Evolutionary conservation across 495 filamentous ascomycete species (phyloP), one percentile per base, ranked within the genome.

Genomic region (Aspergillus funiculosus): DNA sequence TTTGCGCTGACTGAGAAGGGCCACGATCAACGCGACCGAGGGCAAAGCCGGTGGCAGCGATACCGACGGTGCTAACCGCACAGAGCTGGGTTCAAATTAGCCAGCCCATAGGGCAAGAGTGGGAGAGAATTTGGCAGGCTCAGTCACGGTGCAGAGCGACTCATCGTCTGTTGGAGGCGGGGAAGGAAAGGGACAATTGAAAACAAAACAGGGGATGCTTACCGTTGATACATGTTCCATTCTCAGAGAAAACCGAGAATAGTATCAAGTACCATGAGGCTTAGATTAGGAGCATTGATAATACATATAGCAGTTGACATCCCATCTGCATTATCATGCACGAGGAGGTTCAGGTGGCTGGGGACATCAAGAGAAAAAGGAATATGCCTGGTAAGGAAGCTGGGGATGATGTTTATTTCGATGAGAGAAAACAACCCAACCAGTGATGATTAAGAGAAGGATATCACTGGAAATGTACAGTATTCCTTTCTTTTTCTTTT

Each of bases 61-160:
- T 75, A 62, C 78, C 80, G 61, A 85, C 72, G 44, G 82, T 84
- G 71, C 80, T 78, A 54, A 80, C 66, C 53, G 82, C 82, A 81
- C 82, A 85, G 28, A 86, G 74, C 82, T 86, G 59, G 58, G 22
- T 20, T 2, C 4, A 22, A 27, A 22, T 21, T 13, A 28, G 48
- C 20, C 13, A 48, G 39, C 32, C 18, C 5, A 29, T 10, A 13
- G 18, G 9, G 13, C 7, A 24, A 44, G 13, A 3, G 2, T 10
- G 5, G 3, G 7, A 34, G n/a, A 18, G 30, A 29, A 24, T 17
- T 36, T 43, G 43, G 32, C 25, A n/a, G 15, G 24, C 15, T 22
- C 17, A 20, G 18, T n/a, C 21, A 31, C 13, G 17, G 22, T 18
- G 18, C 17, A 26, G 31, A 35, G 26, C 15, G 34, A 30, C n/a